Percentiles rank a stretch among this genome's conserved stretches.
These are phyloP conservation scores for Protostelium mycophagum DNA, from an alignment of 78 protist genomes.

Conservation along the genomic window DNA sequence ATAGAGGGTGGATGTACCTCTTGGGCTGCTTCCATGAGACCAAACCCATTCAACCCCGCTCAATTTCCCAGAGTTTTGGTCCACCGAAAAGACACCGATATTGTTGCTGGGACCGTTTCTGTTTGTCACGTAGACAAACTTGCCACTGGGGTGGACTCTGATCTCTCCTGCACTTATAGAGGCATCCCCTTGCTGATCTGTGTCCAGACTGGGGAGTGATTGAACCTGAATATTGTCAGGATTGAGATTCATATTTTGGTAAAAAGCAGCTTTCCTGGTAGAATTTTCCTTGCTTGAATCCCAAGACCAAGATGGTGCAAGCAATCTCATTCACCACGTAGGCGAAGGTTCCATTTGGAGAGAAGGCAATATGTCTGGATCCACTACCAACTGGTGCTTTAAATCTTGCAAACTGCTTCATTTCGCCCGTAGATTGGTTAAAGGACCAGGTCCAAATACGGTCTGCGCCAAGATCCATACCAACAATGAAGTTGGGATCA, in stretches of 20 bases:
- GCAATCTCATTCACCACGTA: background rate
- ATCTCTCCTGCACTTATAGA: background rate
- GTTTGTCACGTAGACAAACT: background rate
- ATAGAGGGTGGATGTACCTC: background rate
- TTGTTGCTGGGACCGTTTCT: background rate
- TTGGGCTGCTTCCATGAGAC: background rate
- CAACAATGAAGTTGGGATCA: background rate
- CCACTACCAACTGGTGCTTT: background rate
- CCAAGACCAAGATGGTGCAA: background rate
- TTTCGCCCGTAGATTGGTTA: background rate
- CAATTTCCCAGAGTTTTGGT: background rate
- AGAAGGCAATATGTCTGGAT: background rate
- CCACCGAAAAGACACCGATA: background rate
- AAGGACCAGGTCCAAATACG: background rate
- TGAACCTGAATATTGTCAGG: background rate
- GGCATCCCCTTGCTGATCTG: too few species aligned
- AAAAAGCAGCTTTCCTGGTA: background rate
- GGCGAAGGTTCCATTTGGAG: background rate
- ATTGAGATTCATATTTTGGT: background rate
- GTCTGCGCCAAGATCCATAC: background rate
- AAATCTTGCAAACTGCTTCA: too few species aligned
- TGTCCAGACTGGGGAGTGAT: background rate
- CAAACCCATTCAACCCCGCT: background rate
- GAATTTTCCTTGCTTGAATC: background rate
- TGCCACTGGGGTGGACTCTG: background rate